These are phyloP conservation scores for Neurospora tetrasperma DNA, from an alignment of 495 filamentous ascomycete genomes.

Conservation along the genomic window DNA sequence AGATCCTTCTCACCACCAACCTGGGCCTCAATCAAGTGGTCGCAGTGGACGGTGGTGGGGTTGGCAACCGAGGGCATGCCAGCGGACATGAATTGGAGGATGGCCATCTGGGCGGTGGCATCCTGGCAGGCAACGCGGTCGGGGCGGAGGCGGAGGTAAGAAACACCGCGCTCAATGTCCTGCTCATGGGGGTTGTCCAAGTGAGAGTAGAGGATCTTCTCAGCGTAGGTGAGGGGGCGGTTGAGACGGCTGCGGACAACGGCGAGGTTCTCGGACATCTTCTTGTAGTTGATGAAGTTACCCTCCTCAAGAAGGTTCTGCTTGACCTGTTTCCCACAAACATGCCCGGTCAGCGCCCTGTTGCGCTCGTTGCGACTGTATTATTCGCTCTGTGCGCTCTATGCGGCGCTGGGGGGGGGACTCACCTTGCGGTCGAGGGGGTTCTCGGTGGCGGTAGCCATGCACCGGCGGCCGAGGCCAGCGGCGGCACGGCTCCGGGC, in stretches of 20 bases:
- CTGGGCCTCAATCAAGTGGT: constrained; percentile 98
- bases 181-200: constrained; percentile 93
- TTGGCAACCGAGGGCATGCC: constrained; percentile 92
- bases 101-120: constrained; percentile 99
- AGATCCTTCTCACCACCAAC: constrained; percentile 91
- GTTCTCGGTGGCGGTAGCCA: constrained; percentile 44
- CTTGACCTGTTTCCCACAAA: constrained; percentile 30
- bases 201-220: constrained; percentile 99
- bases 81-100: constrained; percentile 98
- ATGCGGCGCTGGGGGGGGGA: neutral
- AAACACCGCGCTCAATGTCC: constrained; percentile 89
- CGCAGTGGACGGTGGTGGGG: constrained; percentile 95
- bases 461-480: constrained; percentile 39
- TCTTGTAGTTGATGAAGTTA: constrained; percentile 63
- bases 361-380: neutral
- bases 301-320: constrained; percentile 48
- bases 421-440: constrained; percentile 45
- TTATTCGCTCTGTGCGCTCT: neutral
- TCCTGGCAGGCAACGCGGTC: constrained; percentile 99
- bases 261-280: constrained; percentile 95
- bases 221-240: constrained; percentile 85
- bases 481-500: constrained; percentile 40
- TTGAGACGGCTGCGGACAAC: constrained; percentile 83
- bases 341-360: constrained; percentile 6
- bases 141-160: constrained; percentile 90